Conservation (phyloP, 169 alveolate genomes). For the Cryptosporidium xiaoi region DNA sequence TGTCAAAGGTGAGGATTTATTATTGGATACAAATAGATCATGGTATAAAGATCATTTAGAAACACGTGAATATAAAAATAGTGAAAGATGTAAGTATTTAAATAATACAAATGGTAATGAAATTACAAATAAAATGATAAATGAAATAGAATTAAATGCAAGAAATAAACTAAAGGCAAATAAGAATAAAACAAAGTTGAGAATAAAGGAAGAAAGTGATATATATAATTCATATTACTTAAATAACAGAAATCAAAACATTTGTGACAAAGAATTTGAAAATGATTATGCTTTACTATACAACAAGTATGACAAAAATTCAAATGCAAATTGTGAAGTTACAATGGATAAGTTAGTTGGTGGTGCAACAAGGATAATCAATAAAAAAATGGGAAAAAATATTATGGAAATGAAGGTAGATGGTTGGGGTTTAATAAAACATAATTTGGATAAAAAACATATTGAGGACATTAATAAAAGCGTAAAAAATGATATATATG, state of each 20-base stretch:
- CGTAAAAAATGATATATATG: too few species aligned
- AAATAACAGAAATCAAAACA: neutral
- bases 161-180: neutral
- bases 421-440: constrained; percentile 65
- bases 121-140: neutral
- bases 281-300: neutral
- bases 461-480: neutral
- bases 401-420: neutral
- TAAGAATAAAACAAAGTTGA: neutral
- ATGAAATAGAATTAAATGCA: neutral
- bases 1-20: neutral
- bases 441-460: neutral
- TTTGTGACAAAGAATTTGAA: neutral
- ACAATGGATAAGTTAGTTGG: constrained; percentile 23
- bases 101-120: neutral
- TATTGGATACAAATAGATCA: too few species aligned
- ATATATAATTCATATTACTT: neutral
- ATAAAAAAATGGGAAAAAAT: neutral
- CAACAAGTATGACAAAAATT: neutral
- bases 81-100: too few species aligned
- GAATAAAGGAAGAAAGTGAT: neutral
- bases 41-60: too few species aligned
- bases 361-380: constrained; percentile 37
- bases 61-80: too few species aligned
- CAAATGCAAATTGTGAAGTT: neutral